Evolutionary conservation across 768 basidiomycete genomes (phyloP), one percentile per base, ranked within the genome.

Genomic region (Hirschioporus abietinus): DNA sequence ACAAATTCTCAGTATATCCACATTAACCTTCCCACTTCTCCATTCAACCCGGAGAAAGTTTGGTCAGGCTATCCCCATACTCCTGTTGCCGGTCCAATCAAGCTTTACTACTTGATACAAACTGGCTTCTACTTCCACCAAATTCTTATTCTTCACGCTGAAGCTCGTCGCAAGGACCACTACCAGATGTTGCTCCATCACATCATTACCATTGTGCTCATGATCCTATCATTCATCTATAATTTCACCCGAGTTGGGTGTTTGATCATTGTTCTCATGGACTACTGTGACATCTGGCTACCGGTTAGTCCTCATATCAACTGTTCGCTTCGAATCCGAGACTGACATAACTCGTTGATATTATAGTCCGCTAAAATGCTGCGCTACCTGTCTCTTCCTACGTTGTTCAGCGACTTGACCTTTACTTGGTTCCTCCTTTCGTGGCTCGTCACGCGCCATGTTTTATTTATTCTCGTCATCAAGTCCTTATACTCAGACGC

Each of bases 111-210:
- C 74, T 86, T 95, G 27, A 83, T 83, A 24, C 92, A 95, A 76
- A 85, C 85, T 30, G 91, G 92, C 52, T 95, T 95, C 78, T 99
- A 97, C 79, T 77, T 90, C 64, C 95, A 99, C 74, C 95, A 96
- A 77, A 82, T 97, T 12, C 81, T 98, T 68, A 89, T 96, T 66
- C 84, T 99, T 76, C 93, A 98, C 76, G 89, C 95, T 27, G 97
- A 99, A 76, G 94, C 89, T 52, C 85, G 88, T 65, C 83, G 97
- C 66, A 95, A 93, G 75, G 97, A 99, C 76, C 94, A 98, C 76
- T 80, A 82, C 71, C 96, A 98, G 78, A 98, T 98, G 96, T 91
- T 98, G 85, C 80, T 88, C 26, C 97, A 99, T 79, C 97, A 99
- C 75, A 74, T 96, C 71, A 90, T 99, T 70, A 96, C 95, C 15